Evolutionary conservation across 2,329 filamentous ascomycete species (phyloP).

Genomic region (Davidsoniella neocaledoniae): DNA sequence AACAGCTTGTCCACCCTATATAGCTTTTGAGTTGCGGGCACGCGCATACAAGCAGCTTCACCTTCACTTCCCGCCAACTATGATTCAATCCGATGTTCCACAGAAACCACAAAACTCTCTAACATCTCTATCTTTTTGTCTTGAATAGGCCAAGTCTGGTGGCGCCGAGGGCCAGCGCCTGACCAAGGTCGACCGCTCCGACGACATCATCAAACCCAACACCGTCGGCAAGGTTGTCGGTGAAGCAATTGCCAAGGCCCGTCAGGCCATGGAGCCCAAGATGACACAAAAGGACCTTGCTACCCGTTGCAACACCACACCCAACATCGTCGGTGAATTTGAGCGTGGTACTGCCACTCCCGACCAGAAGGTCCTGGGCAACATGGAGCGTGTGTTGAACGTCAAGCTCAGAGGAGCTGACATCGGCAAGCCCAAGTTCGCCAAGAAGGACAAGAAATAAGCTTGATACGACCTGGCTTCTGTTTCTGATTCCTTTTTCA

Average conservation of each 20-base stretch:
- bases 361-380: slow-evolving; percentile 65
- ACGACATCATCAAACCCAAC: slow-evolving; percentile 96
- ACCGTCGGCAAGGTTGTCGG: slow-evolving; percentile 69
- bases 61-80: neutral
- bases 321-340: slow-evolving; percentile 63
- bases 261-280: slow-evolving; percentile 72
- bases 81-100: too few relatives aligned
- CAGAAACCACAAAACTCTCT: neutral
- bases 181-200: slow-evolving; percentile 91
- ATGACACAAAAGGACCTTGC: slow-evolving; percentile 88
- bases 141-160: slow-evolving; percentile 9
- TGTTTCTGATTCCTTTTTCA: neutral
- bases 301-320: slow-evolving; percentile 77
- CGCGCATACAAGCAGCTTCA: too few relatives aligned
- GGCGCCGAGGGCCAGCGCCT: slow-evolving; percentile 76
- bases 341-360: slow-evolving; percentile 64
- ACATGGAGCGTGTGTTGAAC: slow-evolving; percentile 73
- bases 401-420: slow-evolving; percentile 73
- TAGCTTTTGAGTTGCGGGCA: neutral
- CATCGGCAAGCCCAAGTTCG: slow-evolving; percentile 74
- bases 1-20: neutral
- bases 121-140: slow-evolving; percentile 18
- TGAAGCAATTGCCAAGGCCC: slow-evolving; percentile 63
- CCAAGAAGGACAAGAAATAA: slow-evolving; percentile 34
- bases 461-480: neutral